Evolutionary conservation across 495 filamentous ascomycete species (phyloP).

Genomic region (Saxispiralis lemnorum): DNA sequence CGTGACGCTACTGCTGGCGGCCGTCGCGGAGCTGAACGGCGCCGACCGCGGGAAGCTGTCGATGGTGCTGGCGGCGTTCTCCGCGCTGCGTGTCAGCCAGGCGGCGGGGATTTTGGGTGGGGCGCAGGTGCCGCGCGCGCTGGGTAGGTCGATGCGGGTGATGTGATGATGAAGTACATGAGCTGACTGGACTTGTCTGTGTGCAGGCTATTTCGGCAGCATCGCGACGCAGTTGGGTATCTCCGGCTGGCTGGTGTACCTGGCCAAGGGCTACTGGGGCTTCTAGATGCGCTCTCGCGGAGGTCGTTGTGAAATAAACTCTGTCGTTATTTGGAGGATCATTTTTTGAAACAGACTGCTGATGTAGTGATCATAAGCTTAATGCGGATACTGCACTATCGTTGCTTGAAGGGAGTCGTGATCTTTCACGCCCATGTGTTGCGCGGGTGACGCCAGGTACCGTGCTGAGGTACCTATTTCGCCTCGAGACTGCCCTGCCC

Average conservation of each 20-base stretch:
- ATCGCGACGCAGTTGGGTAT: neutral
- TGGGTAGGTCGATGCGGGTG: neutral
- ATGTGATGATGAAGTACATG: too few species aligned
- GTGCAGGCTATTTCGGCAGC: slow-evolving; percentile 1
- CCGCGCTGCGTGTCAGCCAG: neutral
- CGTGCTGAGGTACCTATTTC: too few species aligned
- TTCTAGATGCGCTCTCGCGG: neutral
- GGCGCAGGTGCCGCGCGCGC: neutral
- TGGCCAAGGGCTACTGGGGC: slow-evolving; percentile 5
- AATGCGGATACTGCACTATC: too few species aligned
- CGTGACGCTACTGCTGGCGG: slow-evolving; percentile 4
- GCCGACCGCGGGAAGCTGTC: slow-evolving; percentile 3
- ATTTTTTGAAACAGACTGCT: too few species aligned
- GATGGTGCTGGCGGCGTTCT: neutral
- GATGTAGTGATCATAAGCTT: too few species aligned
- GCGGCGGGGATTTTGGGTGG: neutral
- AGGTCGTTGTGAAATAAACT: too few species aligned
- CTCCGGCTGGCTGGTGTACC: neutral
- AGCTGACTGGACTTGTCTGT: neutral
- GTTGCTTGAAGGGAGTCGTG: too few species aligned
- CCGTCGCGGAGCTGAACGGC: slow-evolving; percentile 3
- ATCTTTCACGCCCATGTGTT: too few species aligned
- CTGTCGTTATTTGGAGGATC: too few species aligned
- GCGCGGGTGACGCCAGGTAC: too few species aligned
- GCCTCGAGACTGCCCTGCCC: too few species aligned